Conservation (phyloP, 164 flowering plant genomes). For the Aristolochia californica region DNA sequence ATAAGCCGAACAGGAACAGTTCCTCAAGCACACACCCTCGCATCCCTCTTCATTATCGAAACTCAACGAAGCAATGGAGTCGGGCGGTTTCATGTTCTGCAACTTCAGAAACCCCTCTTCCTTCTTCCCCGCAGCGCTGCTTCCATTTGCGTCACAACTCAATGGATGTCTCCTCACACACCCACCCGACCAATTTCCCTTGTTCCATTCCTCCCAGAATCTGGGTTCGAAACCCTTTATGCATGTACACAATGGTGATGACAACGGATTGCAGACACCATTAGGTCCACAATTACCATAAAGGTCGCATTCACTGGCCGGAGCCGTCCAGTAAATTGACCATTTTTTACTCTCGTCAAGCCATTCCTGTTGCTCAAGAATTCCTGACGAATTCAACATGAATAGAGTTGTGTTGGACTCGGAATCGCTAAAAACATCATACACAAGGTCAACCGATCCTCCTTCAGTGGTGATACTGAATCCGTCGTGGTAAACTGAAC, state of each 20-base stretch:
- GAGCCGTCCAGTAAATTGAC: not conserved
- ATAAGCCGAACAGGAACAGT: constrained; percentile 17
- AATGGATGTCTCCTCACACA: not conserved
- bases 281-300: not conserved
- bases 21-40: constrained; percentile 3
- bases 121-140: not conserved
- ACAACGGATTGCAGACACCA: not conserved
- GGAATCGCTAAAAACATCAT: not conserved
- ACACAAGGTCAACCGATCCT: not conserved
- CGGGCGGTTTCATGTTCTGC: constrained; percentile 19
- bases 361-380: not conserved
- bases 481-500: not conserved
- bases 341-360: not conserved
- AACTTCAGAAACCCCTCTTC: constrained; percentile 25
- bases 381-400: not conserved
- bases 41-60: not conserved
- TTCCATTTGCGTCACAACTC: not conserved
- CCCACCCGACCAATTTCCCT: not conserved
- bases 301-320: not conserved
- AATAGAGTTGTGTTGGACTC: not conserved
- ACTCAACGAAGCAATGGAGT: constrained; percentile 2
- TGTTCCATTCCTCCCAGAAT: constrained; percentile 14
- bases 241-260: constrained; percentile 23
- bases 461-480: not conserved
- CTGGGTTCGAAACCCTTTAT: constrained; percentile 26